Evolutionary conservation across 2,329 filamentous ascomycete genomes (phyloP).

Genomic region (Beauveria rudraprayagi): DNA sequence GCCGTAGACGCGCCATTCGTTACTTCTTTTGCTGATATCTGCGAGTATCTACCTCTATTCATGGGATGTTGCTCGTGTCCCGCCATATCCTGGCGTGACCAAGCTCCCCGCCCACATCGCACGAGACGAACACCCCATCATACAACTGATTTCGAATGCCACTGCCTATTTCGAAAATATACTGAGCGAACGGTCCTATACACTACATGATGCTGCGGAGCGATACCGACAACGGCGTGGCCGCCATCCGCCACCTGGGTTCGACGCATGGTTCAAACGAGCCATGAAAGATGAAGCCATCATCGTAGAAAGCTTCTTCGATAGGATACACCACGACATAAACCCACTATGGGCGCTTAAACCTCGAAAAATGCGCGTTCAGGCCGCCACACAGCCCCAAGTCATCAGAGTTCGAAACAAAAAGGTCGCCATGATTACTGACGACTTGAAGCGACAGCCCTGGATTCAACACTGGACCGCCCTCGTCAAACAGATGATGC

Average conservation of each 20-base stretch:
- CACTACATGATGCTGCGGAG: constrained; percentile 37
- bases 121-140: constrained; percentile 30
- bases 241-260: constrained; percentile 47
- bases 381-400: constrained; percentile 26
- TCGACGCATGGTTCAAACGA: constrained; percentile 44
- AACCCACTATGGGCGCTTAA: constrained; percentile 44
- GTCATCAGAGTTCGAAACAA: background rate
- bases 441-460: background rate
- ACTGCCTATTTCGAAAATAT: constrained; percentile 25
- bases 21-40: no score
- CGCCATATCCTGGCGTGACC: no score
- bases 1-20: no score
- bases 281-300: constrained; percentile 38
- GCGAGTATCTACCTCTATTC: no score
- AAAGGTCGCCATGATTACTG: background rate
- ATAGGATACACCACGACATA: constrained; percentile 47
- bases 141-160: constrained; percentile 30
- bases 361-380: constrained; percentile 22
- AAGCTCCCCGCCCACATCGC: no score
- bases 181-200: constrained; percentile 31
- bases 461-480: constrained; percentile 4
- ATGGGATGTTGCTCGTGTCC: no score
- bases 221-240: constrained; percentile 43
- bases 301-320: constrained; percentile 47
- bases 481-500: constrained; percentile 18